Base-by-base conservation (phyloP, 768 basidiomycete species). In the Lentinula detonsa region DNA sequence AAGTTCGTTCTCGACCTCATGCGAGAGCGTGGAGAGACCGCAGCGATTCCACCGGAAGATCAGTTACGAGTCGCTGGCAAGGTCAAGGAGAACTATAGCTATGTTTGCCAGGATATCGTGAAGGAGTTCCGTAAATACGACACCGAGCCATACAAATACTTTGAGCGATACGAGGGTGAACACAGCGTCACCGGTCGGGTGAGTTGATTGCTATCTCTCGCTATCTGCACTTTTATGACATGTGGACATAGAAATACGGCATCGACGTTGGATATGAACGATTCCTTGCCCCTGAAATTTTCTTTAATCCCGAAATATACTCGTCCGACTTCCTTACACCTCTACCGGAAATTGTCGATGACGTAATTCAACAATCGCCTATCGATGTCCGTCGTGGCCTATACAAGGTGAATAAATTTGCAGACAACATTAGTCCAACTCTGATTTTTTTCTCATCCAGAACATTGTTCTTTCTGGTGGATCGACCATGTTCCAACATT, bases 91-190 rank as follows among this genome's bases (percentile, higher is more conserved):
- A 91, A 93, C 68, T 96, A 95, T 76, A 95, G 91, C 67, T 99
- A 99, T 69, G 94, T 98, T 46, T 99, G 97, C 71, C 95, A 97
- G 73, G 97, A 98, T 71, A 98, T 98, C 66, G 96, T 99, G 67
- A 89, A 93, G 75, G 97, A 99, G 80, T 97, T 98, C 74, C 85
- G 93, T 73, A 99, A 98, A 78, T 98, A 95, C 75, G 97, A 99
- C 69, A 83, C 86, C 59, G 96, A 98, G 67, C 97, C 96, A 2
- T 88, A 88, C 74, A 97, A 95, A 77, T 87, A 91, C 76, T 96
- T 99, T 70, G 88, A 93, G 73, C 81, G 95, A 67, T 98, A 86
- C 69, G 91, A 97, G 49, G 95, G 94, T 21, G 93, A 98, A 70
- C 87, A 97, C 73, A 89, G 85, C 55, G 95, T 95, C 46, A 98